Evolutionary conservation across 139 green algal genomes (phyloP), one percentile per base, ranked within the genome.

Genomic region (Auxenochlorella protothecoides): DNA sequence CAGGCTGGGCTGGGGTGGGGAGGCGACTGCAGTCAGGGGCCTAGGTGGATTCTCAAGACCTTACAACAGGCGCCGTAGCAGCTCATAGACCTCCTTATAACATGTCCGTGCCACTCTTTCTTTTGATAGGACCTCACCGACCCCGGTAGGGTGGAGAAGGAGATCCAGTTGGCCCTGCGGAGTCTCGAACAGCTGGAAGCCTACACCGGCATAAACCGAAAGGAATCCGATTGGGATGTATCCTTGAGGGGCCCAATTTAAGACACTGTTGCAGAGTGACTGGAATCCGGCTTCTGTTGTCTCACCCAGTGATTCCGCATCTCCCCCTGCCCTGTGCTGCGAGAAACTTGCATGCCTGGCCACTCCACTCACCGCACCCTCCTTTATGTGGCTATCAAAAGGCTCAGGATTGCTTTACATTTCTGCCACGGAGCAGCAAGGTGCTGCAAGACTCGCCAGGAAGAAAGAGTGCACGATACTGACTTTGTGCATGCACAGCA

Each of bases 61-160:
- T 44, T 44, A 44, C 27, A 44, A 44, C 27, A 71, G 53, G 15
- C n/a, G 3, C 5, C 15, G 7, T 11, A 65, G 44, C 62, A 3
- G 52, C 6, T 65, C 3, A 52, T 55, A 65, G 11, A 62, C 63
- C 4, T 12, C 53, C 53, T 5, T 10, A 14, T n/a, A 51, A 16
- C 27, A 5, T 11, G 3, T 6, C 52, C 8, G 55, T 27, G 11
- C 63, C 10, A 4, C 59, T 14, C 44, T 44, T 5, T 55, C 3
- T 9, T 27, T 15, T 15, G 68, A 12, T 75, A 89, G 84, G 69
- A 13, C 0, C 72, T 91, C 54, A 67, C 65, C 14, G 78, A 88
- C 69, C 56, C 64, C 0, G 73, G 76, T 0, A 71, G 72, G 54
- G 54, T 89, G 6, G 9, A 15, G 51, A 59, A 80, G 14, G 65